Evolutionary conservation across 2,329 filamentous ascomycete genomes (phyloP).

Genomic region (Epicoccum nigrum): DNA sequence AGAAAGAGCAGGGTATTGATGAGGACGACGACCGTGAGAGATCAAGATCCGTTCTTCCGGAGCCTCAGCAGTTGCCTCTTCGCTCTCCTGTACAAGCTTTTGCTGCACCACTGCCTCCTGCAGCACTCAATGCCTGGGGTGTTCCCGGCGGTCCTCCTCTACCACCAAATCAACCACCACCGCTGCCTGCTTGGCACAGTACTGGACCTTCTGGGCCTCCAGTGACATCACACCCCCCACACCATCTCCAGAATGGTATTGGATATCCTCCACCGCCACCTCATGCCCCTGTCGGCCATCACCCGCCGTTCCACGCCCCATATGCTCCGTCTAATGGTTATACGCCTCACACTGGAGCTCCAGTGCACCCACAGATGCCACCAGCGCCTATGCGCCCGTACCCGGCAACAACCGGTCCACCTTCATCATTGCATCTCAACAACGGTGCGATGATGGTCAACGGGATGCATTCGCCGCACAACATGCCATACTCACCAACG

Average conservation of each 20-base stretch:
- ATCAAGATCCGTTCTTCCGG: slow-evolving; percentile 36
- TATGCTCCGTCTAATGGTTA: slow-evolving; percentile 46
- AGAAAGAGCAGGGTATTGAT: slow-evolving; percentile 47
- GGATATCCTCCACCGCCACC: slow-evolving; percentile 31
- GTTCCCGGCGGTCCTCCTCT: slow-evolving; percentile 27
- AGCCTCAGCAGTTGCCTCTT: slow-evolving; percentile 44
- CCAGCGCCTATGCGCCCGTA: slow-evolving; percentile 39
- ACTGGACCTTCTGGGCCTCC: slow-evolving; percentile 33
- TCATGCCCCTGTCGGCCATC: slow-evolving; percentile 35
- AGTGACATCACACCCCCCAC: slow-evolving; percentile 32
- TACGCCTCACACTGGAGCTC: slow-evolving; percentile 38
- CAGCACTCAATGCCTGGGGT: slow-evolving; percentile 31
- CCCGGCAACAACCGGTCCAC: slow-evolving; percentile 34
- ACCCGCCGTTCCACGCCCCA: slow-evolving; percentile 40
- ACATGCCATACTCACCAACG: slow-evolving; percentile 45
- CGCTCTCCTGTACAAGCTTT: slow-evolving; percentile 42
- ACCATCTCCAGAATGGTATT: slow-evolving; percentile 42
- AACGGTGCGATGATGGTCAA: slow-evolving; percentile 43
- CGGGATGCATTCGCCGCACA: slow-evolving; percentile 48
- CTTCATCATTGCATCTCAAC: slow-evolving; percentile 42
- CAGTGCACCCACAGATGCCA: slow-evolving; percentile 38
- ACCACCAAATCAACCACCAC: slow-evolving; percentile 35
- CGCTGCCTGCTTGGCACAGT: slow-evolving; percentile 40
- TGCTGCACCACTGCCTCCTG: slow-evolving; percentile 26
- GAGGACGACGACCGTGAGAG: slow-evolving; percentile 38